These are phyloP conservation scores for Termitomyces sp. DNA, from an alignment of 768 basidiomycete genomes.

Conservation along the genomic window DNA sequence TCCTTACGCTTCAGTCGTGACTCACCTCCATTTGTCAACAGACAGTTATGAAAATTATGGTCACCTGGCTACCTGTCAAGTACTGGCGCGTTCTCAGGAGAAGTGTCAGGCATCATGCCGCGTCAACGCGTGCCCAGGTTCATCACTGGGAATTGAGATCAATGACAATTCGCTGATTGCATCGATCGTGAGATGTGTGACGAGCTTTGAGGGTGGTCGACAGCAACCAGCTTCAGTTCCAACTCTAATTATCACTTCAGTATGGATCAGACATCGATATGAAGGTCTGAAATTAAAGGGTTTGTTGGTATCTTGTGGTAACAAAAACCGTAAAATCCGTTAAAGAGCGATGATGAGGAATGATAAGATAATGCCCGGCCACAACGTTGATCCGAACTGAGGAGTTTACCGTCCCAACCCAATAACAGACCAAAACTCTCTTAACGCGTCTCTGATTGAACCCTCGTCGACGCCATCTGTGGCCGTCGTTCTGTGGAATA, in stretches of 20 bases:
- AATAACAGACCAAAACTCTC: slow-evolving; percentile 17
- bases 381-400: slow-evolving; percentile 18
- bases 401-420: slow-evolving; percentile 13
- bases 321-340: slow-evolving; percentile 11
- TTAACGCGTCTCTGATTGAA: slow-evolving; percentile 17
- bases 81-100: slow-evolving; percentile 9
- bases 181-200: slow-evolving; percentile 16
- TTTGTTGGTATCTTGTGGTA: background rate
- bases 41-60: background rate
- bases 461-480: slow-evolving; percentile 10
- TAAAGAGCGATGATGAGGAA: slow-evolving; percentile 18
- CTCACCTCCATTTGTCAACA: slow-evolving; percentile 1
- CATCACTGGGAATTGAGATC: slow-evolving; percentile 6
- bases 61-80: slow-evolving; percentile 14
- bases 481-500: slow-evolving; percentile 12
- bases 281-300: background rate
- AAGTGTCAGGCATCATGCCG: slow-evolving; percentile 4
- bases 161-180: slow-evolving; percentile 16
- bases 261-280: background rate
- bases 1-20: background rate
- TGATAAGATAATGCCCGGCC: slow-evolving; percentile 20
- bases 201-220: slow-evolving; percentile 3
- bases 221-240: background rate
- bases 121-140: slow-evolving; percentile 14
- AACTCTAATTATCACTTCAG: slow-evolving; percentile 1